These are phyloP conservation scores for Rutstroemia sp. DNA, from an alignment of 2,329 filamentous ascomycete genomes.

Conservation along the genomic window DNA sequence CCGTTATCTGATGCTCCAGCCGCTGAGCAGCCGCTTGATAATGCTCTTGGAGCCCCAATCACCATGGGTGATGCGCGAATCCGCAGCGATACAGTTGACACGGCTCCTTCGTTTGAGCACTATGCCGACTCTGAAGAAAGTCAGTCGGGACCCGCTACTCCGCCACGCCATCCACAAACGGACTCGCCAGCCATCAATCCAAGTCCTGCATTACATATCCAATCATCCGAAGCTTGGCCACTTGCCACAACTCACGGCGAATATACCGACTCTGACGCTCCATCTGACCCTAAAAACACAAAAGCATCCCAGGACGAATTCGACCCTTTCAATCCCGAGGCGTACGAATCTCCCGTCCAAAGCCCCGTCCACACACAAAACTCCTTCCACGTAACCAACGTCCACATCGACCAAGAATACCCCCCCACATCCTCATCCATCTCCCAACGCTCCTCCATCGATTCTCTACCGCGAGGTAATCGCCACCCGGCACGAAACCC, in stretches of 20 bases:
- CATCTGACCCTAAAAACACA: no score
- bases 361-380: not conserved
- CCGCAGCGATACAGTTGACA: conserved; percentile 20
- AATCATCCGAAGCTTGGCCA: conserved; percentile 1
- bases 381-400: conserved; percentile 1
- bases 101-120: conserved; percentile 20
- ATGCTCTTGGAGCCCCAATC: not conserved
- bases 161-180: not conserved
- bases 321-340: conserved; percentile 16
- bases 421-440: not conserved
- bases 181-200: not conserved
- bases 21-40: not conserved
- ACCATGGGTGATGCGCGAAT: not conserved
- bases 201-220: conserved; percentile 7
- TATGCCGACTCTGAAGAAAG: conserved; percentile 18
- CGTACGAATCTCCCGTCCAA: conserved; percentile 11
- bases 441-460: not conserved
- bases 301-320: conserved; percentile 7
- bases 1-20: not conserved
- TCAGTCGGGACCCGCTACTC: conserved; percentile 3
- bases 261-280: no score
- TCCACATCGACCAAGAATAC: conserved; percentile 3
- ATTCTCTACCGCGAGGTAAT: not conserved
- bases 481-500: not conserved
- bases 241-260: not conserved